A percentile compares a stretch with the other conserved stretches of the same genome.
These are phyloP conservation scores for Capsicum baccatum DNA, from an alignment of 257 asterid species.

Conservation along the genomic window DNA sequence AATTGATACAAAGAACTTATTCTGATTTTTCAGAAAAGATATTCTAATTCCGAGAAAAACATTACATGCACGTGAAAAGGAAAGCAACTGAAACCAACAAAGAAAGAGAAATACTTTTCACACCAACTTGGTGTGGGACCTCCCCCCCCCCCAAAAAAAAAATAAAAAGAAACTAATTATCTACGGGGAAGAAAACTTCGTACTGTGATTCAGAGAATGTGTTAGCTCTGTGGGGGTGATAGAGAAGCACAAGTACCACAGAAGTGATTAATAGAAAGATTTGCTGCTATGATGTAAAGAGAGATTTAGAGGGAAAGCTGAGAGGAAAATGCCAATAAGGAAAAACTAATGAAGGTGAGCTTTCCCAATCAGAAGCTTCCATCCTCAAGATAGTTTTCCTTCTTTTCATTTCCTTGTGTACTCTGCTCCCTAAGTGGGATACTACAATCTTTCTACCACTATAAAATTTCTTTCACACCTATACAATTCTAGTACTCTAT, in stretches of 20 bases:
- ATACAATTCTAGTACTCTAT: not conserved
- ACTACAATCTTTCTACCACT: not conserved
- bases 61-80: not conserved
- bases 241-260: not conserved
- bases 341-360: not conserved
- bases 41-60: not conserved
- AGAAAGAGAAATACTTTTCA: not conserved
- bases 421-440: not conserved
- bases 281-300: not conserved
- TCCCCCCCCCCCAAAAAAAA: no score
- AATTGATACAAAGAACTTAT: not conserved
- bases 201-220: not conserved
- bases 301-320: not conserved
- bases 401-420: not conserved
- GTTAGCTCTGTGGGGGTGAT: not conserved
- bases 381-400: not conserved
- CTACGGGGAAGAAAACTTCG: not conserved
- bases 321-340: not conserved
- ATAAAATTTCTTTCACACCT: not conserved
- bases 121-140: not conserved
- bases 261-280: not conserved
- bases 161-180: not conserved
- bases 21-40: not conserved
- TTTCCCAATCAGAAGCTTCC: not conserved
- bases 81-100: not conserved